Percentiles rank a stretch among this genome's conserved stretches.
Conservation (phyloP, 2,329 filamentous ascomycete species). For the Calonectria pseudoreteaudii region DNA sequence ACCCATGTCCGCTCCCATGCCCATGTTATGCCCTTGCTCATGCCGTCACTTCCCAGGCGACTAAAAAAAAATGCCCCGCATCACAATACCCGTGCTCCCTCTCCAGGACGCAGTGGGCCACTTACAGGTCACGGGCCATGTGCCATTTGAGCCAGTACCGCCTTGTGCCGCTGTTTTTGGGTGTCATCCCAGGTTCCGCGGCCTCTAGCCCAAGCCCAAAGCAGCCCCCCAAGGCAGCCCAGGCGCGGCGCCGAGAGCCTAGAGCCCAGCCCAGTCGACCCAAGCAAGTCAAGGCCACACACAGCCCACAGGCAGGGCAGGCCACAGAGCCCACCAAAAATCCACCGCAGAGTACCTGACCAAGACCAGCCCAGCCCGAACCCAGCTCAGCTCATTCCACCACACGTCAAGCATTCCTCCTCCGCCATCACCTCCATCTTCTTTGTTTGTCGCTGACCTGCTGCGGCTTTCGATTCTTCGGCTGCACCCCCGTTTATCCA, state of each 20-base stretch:
- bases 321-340: constrained; percentile 29
- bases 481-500: constrained; percentile 26
- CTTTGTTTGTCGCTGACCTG: constrained; percentile 34
- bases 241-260: constrained; percentile 33
- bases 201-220: constrained; percentile 27
- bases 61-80: constrained; percentile 43
- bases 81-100: constrained; percentile 34
- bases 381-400: constrained; percentile 44
- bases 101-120: constrained; percentile 26
- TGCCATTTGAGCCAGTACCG: constrained; percentile 35
- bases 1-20: constrained; percentile 9
- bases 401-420: constrained; percentile 43
- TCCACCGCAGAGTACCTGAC: constrained; percentile 25
- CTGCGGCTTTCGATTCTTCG: constrained; percentile 30
- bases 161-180: constrained; percentile 31
- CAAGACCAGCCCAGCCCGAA: constrained; percentile 27
- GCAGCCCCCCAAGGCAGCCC: constrained; percentile 26
- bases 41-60: constrained; percentile 42
- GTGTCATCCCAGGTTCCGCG: constrained; percentile 37
- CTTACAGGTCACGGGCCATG: constrained; percentile 35
- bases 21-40: constrained; percentile 28
- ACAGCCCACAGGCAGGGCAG: constrained; percentile 16
- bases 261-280: constrained; percentile 28
- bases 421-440: constrained; percentile 43
- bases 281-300: constrained; percentile 29